phyloP scores from a whole-genome alignment of 495 filamentous ascomycete genomes.

The Lasiosphaeria miniovina region DNA sequence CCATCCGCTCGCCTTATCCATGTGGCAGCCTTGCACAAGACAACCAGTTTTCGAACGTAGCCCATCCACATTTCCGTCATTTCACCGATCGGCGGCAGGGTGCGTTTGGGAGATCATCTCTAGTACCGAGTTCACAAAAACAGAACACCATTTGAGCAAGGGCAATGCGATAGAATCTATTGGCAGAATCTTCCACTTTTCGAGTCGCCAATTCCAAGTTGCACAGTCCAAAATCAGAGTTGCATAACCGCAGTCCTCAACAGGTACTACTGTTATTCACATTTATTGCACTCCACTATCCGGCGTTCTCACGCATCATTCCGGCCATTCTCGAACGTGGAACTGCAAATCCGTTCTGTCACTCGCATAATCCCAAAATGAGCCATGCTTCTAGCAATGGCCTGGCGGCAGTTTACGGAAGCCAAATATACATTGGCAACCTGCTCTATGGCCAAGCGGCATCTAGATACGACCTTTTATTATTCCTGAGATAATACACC shows the following conservation, averaged over 20 bases:
- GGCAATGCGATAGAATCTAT: background rate
- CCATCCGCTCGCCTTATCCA: too few species aligned
- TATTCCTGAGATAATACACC: too few species aligned
- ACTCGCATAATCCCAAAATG: background rate
- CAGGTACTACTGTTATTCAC: background rate
- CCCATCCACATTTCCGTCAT: too few species aligned
- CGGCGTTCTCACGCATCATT: background rate
- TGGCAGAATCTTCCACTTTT: background rate
- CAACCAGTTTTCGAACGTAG: too few species aligned
- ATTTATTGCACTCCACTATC: background rate
- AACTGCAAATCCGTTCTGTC: background rate
- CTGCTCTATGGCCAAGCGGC: background rate
- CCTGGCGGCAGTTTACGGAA: background rate
- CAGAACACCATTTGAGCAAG: background rate
- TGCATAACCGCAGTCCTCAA: background rate
- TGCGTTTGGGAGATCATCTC: too few species aligned
- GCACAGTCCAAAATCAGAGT: conserved; percentile 10
- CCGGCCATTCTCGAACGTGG: background rate
- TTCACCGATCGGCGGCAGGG: too few species aligned
- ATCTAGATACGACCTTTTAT: too few species aligned
- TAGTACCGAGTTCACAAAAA: background rate
- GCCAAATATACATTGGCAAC: background rate
- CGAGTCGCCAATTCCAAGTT: conserved; percentile 5
- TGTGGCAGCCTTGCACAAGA: too few species aligned
- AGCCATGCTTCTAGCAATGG: background rate